phyloP scores from a whole-genome alignment of 2,329 filamentous ascomycete genomes.

The Aspergillus sp. region DNA sequence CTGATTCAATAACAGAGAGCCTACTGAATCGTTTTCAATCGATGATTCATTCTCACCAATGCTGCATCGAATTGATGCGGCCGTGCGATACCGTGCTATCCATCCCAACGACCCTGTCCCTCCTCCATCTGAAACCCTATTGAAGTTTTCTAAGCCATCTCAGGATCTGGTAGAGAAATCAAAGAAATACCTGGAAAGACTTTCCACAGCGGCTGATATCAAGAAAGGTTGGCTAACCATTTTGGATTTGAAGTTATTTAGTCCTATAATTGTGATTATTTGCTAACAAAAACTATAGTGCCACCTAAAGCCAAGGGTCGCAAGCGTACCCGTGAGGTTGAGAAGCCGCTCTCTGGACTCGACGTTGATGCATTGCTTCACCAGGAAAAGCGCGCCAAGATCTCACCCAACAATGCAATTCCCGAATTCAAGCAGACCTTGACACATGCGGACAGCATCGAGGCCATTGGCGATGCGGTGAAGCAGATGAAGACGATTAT shows the following conservation, averaged over 20 bases:
- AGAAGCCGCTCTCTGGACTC: conserved; percentile 84
- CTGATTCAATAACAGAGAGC: conserved; percentile 34
- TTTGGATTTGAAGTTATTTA: too few relatives aligned
- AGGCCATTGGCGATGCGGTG: conserved; percentile 61
- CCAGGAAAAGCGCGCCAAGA: conserved; percentile 47
- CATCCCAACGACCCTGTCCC: conserved; percentile 63
- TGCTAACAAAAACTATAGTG: conserved; percentile 49
- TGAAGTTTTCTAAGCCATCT: conserved; percentile 70
- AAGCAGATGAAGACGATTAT: conserved; percentile 73
- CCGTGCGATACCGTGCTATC: conserved; percentile 75
- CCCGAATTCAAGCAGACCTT: conserved; percentile 86
- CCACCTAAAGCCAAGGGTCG: conserved; percentile 73
- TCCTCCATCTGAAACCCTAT: conserved; percentile 59
- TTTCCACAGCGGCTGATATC: conserved; percentile 69
- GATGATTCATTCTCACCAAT: conserved; percentile 81
- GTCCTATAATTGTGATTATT: neutral
- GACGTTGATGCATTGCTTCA: conserved; percentile 79
- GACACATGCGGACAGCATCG: conserved; percentile 53
- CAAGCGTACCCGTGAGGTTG: conserved; percentile 60
- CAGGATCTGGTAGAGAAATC: conserved; percentile 59
- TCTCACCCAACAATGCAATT: conserved; percentile 69
- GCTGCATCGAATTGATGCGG: conserved; percentile 84
- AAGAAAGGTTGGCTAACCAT: conserved; percentile 62
- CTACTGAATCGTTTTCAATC: conserved; percentile 66
- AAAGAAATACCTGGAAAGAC: conserved; percentile 53